Evolutionary conservation across 495 filamentous ascomycete genomes (phyloP), one percentile per base, ranked within the genome.

Genomic region (Bombardia bombarda): DNA sequence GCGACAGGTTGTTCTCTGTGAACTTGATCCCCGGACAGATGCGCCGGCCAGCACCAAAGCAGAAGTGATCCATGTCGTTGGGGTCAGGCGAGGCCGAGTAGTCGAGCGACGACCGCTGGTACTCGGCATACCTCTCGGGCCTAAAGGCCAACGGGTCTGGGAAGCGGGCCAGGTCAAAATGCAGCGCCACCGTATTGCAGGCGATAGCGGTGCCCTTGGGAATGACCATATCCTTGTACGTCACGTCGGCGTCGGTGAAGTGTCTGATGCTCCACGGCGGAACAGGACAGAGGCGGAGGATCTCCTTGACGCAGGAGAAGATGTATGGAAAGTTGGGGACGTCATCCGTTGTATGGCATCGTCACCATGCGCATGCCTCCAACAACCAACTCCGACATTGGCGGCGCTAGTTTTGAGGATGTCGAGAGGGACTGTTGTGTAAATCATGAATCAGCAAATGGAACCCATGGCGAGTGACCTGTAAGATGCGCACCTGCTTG

Each of bases 201-300:
- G 51, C 13, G 6, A 57, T 3, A 8, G 43, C 47, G 13, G 52
- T 52, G 10, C 48, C 48, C 42, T 55, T 52, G 8, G 55, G 51
- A 13, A 63, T 63, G 25, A 60, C 53, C 32, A 58, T 54, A 8
- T 56, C 57, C 28, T 57, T 48, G 53, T 72, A 73, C 18, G 50
- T 34, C 24, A 71, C 69, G 32, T 66, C 65, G 30, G 58, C 55
- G 19, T 63, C 69, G 20, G 52, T 61, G 18, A 65, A 67, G 47
- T 72, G 67, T 20, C 62, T 65, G 23, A 65, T 69, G 4, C 66
- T 64, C 41, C 66, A 21, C 12, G 50, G 64, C 3, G 66, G 63
- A 22, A 73, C 63, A 21, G 72, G 72, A n/a, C 65, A 49, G 69
- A 71, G 72, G 43, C 72, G 61, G 17, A 75, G 55, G 20, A 58